A percentile compares a stretch with the other conserved stretches of the same genome.
Evolutionary conservation across 1,284 basidiomycete species (phyloP).

Genomic region (Melampsora americana): DNA sequence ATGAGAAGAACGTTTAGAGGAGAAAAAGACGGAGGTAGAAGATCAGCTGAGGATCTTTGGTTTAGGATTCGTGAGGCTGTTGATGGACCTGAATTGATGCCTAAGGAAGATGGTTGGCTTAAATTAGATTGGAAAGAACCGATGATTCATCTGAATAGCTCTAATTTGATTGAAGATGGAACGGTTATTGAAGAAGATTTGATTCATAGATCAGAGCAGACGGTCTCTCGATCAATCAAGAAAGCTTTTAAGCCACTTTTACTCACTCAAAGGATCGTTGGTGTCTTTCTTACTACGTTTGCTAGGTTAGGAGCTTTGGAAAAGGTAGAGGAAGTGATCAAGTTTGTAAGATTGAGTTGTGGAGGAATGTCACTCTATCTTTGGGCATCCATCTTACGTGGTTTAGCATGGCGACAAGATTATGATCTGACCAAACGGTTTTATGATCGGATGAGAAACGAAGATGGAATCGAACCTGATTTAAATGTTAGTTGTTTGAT

Average conservation of each 20-base stretch:
- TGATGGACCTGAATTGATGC: background rate
- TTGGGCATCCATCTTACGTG: constrained; percentile 22
- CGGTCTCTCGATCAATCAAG: background rate
- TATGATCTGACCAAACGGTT: constrained; percentile 3
- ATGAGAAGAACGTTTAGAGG: constrained; percentile 15
- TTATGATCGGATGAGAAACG: constrained; percentile 9
- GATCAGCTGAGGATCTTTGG: constrained; percentile 19
- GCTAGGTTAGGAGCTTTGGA: constrained; percentile 17
- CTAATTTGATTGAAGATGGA: background rate
- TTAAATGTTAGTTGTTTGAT: constrained; percentile 16
- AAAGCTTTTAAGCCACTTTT: background rate
- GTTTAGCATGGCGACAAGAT: background rate
- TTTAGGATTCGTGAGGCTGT: constrained; percentile 21
- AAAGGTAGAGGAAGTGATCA: constrained; percentile 19
- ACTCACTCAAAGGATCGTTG: constrained; percentile 29
- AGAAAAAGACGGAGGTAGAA: constrained; percentile 5
- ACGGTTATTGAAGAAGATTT: background rate
- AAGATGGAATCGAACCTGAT: constrained; percentile 12
- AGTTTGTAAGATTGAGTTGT: constrained; percentile 5
- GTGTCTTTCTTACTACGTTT: constrained; percentile 4
- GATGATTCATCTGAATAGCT: background rate
- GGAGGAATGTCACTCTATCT: constrained; percentile 29
- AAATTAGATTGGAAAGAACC: constrained; percentile 30
- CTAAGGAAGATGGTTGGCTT: constrained; percentile 17
- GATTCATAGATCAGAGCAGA: background rate